A percentile compares a stretch with the other conserved stretches of the same genome.
phyloP scores from a whole-genome alignment of 495 filamentous ascomycete species.

The Talaromyces nanjingensis region DNA sequence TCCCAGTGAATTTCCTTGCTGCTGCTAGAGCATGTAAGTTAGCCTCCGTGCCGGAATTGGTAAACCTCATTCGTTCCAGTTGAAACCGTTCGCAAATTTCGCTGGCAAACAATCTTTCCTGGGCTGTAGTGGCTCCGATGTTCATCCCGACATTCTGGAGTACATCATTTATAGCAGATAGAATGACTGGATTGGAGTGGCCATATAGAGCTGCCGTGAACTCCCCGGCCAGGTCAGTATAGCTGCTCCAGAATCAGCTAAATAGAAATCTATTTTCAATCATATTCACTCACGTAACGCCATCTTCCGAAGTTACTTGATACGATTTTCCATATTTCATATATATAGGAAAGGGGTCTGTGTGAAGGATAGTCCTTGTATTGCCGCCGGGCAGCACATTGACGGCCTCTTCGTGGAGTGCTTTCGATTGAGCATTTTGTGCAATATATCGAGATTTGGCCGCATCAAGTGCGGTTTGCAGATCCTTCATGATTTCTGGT shows the following conservation, averaged over 20 bases:
- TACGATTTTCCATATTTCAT: slow-evolving; percentile 12
- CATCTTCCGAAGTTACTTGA: neutral
- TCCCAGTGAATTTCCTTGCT: slow-evolving; percentile 32
- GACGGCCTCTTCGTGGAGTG: neutral
- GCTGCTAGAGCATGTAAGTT: slow-evolving; percentile 40
- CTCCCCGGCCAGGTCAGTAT: slow-evolving; percentile 42
- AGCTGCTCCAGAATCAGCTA: neutral
- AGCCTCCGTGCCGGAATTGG: slow-evolving; percentile 49
- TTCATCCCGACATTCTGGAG: slow-evolving; percentile 29
- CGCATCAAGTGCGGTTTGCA: neutral
- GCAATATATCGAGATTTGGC: neutral
- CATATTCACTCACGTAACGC: neutral
- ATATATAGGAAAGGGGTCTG: slow-evolving; percentile 47
- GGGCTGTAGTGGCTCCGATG: slow-evolving; percentile 30
- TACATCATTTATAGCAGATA: slow-evolving; percentile 26
- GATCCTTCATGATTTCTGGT: neutral
- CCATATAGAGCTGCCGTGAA: slow-evolving; percentile 48
- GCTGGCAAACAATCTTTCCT: slow-evolving; percentile 32
- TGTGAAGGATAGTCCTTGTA: slow-evolving; percentile 50
- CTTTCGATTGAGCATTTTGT: neutral
- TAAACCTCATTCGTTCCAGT: slow-evolving; percentile 40
- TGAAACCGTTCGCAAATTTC: slow-evolving; percentile 34
- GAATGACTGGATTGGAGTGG: slow-evolving; percentile 41
- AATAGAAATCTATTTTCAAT: neutral
- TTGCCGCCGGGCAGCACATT: slow-evolving; percentile 49